Base-by-base conservation (phyloP, 345 rosid species). In the Salix suchowensis region DNA sequence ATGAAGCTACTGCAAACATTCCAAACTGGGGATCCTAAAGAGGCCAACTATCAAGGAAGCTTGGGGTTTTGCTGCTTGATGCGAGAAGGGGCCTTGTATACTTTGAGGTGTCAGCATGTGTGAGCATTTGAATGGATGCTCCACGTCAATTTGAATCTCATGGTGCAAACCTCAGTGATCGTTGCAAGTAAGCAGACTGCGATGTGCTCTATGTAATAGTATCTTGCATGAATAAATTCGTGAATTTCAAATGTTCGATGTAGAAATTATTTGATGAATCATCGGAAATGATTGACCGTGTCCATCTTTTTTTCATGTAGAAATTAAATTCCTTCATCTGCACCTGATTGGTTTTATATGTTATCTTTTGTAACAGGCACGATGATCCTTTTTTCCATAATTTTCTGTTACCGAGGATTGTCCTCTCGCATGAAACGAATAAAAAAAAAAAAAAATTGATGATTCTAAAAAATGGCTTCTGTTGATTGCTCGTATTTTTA, bases 1-100 rank as follows among this genome's bases (percentile, higher is more conserved):
- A 94, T 26, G 97, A 94, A 85, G 98, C 98, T 55, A 94, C 97
- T 0, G 84, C 97, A 44, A 94, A 88, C 82, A 91, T 91, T 79
- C 98, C 91, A 30, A 90, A 90, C 21, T 94, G 98, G 98, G 89
- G 81, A 19, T 81, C 86, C 8, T 88, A 77, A 73, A 71, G 50
- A 70, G 48, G 14, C 1, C 26, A 26, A 21, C 5, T 70, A 13
- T 1, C 12, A 37, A 48, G 40, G 34, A 42, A 13, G 15, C 26
- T 23, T 61, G 24, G 70, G 48, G 18, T 69, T 34, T 69, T 37
- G 5, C 40, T 23, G 74, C 73, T 39, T 39, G 76, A 61, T 15
- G 24, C 42, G 28, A 62, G 7, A 10, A 26, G 2, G 6, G 37
- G 6, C 76, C 2, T 5, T 1, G 21, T 24, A 40, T 40, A 2